Percentiles rank a stretch among this genome's conserved stretches.
Evolutionary conservation across 139 green algal genomes (phyloP).

Genomic region (Picochlorum sp.): DNA sequence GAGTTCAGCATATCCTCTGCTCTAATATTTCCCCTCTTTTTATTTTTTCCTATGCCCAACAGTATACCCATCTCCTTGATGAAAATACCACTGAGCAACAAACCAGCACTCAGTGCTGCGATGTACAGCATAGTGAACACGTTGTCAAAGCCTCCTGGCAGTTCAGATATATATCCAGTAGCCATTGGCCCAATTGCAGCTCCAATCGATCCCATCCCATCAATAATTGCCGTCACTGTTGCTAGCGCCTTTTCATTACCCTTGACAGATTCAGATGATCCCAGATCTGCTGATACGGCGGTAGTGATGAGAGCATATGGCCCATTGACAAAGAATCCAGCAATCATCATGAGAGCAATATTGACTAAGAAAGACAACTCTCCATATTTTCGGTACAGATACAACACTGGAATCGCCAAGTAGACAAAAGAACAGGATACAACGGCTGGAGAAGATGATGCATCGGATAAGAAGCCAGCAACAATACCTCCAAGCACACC

Average conservation of each 20-base stretch:
- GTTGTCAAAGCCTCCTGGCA: slow-evolving; percentile 63
- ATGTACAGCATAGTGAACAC: slow-evolving; percentile 85
- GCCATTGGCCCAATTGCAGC: slow-evolving; percentile 83
- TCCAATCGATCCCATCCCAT: slow-evolving; percentile 88
- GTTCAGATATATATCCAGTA: slow-evolving; percentile 71
- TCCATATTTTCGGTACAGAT: slow-evolving; percentile 63
- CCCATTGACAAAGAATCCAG: slow-evolving; percentile 90
- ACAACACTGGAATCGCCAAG: slow-evolving; percentile 66
- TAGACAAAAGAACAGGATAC: slow-evolving; percentile 69
- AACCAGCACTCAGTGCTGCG: slow-evolving; percentile 37
- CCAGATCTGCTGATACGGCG: slow-evolving; percentile 86
- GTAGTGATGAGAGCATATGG: slow-evolving; percentile 96
- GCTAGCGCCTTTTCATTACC: slow-evolving; percentile 82
- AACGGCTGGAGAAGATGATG: slow-evolving; percentile 43
- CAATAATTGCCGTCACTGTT: slow-evolving; percentile 95
- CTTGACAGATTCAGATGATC: slow-evolving; percentile 52
- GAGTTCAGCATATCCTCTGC: not conserved
- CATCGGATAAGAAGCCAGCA: slow-evolving; percentile 80
- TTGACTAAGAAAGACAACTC: slow-evolving; percentile 47
- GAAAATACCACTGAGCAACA: slow-evolving; percentile 19
- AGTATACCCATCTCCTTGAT: slow-evolving; percentile 2
- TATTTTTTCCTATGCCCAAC: not conserved
- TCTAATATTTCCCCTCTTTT: not conserved
- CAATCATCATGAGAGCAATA: slow-evolving; percentile 71
- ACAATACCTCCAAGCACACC: slow-evolving; percentile 78